Evolutionary conservation across 768 basidiomycete species (phyloP).

Genomic region (Hemileccinum rubropunctum): DNA sequence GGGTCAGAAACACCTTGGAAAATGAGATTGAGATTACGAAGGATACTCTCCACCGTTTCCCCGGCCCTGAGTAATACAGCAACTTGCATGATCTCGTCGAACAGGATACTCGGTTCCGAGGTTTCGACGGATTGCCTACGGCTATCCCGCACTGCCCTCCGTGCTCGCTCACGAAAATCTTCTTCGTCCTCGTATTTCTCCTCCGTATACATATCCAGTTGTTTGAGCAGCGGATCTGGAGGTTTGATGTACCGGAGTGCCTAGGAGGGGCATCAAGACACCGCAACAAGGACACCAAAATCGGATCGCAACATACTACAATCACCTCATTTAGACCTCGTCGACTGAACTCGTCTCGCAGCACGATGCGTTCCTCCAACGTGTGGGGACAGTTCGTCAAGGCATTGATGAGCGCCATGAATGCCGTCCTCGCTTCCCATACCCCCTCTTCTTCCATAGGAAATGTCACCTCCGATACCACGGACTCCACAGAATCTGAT

Average conservation of each 20-base stretch:
- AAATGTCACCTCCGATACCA: conserved; percentile 30
- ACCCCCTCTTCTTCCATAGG: conserved; percentile 60
- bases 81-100: conserved; percentile 59
- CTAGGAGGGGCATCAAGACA: conserved; percentile 37
- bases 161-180: conserved; percentile 69
- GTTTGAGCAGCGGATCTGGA: conserved; percentile 74
- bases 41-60: conserved; percentile 49
- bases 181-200: conserved; percentile 91
- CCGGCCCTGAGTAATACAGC: conserved; percentile 44
- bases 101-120: conserved; percentile 51
- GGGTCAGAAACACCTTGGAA: conserved; percentile 57
- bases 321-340: conserved; percentile 82
- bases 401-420: conserved; percentile 78
- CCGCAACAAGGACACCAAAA: neutral
- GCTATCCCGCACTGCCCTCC: conserved; percentile 31
- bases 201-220: conserved; percentile 79
- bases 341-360: conserved; percentile 81
- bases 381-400: conserved; percentile 71
- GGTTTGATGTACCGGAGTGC: conserved; percentile 72
- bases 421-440: conserved; percentile 80
- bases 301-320: conserved; percentile 53
- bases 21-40: conserved; percentile 54
- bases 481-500: conserved; percentile 42
- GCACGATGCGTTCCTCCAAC: conserved; percentile 72
- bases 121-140: conserved; percentile 18